Conservation (phyloP, 371 early-diverging fungal genomes). For the Zychaea mexicana region DNA sequence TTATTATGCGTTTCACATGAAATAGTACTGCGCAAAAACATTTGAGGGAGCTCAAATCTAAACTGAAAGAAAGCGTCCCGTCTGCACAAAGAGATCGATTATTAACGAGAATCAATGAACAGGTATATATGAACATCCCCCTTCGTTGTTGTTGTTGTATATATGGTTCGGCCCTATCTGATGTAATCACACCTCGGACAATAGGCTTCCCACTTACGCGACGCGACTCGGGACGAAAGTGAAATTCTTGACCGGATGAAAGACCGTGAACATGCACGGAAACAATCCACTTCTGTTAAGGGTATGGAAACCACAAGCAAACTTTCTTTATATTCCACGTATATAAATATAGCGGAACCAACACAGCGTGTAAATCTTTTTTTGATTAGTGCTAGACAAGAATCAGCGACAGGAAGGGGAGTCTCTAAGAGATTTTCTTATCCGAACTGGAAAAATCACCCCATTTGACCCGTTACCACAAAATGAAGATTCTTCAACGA, state of each 20-base stretch:
- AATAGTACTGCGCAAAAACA: conserved; percentile 34
- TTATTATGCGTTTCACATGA: not conserved
- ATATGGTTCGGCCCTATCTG: too few relatives aligned
- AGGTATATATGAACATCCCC: conserved; percentile 15
- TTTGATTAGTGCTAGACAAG: conserved; percentile 8
- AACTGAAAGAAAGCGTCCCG: conserved; percentile 31
- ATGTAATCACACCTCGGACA: too few relatives aligned
- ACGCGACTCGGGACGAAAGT: conserved; percentile 43
- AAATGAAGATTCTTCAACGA: conserved; percentile 1
- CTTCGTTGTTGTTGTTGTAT: too few relatives aligned
- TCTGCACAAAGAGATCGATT: conserved; percentile 20
- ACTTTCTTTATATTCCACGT: not conserved
- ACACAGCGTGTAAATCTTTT: not conserved
- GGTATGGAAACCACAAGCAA: not conserved
- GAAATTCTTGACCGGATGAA: conserved; percentile 51
- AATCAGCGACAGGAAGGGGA: conserved; percentile 41
- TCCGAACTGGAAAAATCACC: conserved; percentile 78
- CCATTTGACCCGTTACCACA: conserved; percentile 63
- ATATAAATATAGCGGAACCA: too few relatives aligned
- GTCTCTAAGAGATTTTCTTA: conserved; percentile 64
- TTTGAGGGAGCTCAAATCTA: conserved; percentile 33
- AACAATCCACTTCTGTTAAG: conserved; percentile 2
- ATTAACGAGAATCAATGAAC: conserved; percentile 32
- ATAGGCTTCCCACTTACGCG: conserved; percentile 37
- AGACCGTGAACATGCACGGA: conserved; percentile 25